Evolutionary conservation across 495 filamentous ascomycete genomes (phyloP).

Genomic region (Lepraria neglecta): DNA sequence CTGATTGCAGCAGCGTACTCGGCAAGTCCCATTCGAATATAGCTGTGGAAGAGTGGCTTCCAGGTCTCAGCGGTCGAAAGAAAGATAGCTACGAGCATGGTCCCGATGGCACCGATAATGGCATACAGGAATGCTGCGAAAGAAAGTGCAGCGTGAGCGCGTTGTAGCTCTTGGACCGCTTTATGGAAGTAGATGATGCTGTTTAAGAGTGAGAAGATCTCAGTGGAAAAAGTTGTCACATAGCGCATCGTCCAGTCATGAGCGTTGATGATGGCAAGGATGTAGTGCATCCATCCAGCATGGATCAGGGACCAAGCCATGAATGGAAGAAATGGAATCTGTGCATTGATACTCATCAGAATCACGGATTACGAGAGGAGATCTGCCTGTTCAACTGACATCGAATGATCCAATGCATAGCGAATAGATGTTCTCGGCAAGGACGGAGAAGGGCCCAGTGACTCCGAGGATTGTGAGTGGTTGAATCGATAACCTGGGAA

Average conservation of each 20-base stretch:
- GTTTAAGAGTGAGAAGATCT: conserved; percentile 66
- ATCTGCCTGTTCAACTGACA: conserved; percentile 32
- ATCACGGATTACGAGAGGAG: too few relatives aligned
- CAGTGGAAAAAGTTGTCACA: conserved; percentile 64
- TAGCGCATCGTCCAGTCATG: conserved; percentile 76
- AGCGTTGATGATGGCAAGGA: conserved; percentile 65
- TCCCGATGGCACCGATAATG: conserved; percentile 62
- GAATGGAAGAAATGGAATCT: conserved; percentile 63
- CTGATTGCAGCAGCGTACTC: conserved; percentile 69
- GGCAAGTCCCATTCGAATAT: conserved; percentile 56
- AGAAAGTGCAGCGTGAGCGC: conserved; percentile 51
- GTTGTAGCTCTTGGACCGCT: conserved; percentile 61
- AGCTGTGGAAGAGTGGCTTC: conserved; percentile 60
- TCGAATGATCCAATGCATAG: conserved; percentile 53
- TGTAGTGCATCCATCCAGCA: conserved; percentile 62
- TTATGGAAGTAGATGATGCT: conserved; percentile 73
- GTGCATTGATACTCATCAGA: not conserved
- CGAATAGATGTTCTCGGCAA: conserved; percentile 63
- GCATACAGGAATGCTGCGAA: conserved; percentile 67
- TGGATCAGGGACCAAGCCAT: conserved; percentile 73
- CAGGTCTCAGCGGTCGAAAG: conserved; percentile 59
- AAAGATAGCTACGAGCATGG: conserved; percentile 60
- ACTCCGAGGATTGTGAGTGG: conserved; percentile 68
- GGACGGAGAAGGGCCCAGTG: conserved; percentile 66
- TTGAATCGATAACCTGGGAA: conserved; percentile 50